Conservation (phyloP, 441 rosid genomes). For the Erysimum cheiri region DNA sequence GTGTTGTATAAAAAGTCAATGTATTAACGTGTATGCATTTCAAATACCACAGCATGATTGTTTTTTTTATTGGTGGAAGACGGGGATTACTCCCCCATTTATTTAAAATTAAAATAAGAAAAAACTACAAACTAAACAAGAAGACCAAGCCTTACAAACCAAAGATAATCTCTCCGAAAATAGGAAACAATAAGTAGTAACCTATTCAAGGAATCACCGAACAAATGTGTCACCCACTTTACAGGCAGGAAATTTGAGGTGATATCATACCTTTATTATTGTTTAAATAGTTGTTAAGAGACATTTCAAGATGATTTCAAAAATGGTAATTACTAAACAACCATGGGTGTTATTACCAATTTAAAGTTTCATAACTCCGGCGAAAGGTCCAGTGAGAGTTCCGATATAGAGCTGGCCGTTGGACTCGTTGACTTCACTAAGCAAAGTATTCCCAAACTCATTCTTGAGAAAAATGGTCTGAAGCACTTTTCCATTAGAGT, state of each 20-base stretch:
- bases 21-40: not conserved
- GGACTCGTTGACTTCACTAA: constrained; percentile 44
- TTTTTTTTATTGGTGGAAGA: too few relatives aligned
- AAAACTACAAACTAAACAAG: not conserved
- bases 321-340: too few relatives aligned
- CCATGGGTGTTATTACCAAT: constrained; percentile 25
- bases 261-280: not conserved
- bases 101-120: too few relatives aligned
- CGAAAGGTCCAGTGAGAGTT: constrained; percentile 42
- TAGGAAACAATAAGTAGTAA: not conserved
- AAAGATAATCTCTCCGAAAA: not conserved
- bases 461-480: constrained; percentile 38
- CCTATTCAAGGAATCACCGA: not conserved
- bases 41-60: not conserved
- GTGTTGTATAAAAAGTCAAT: constrained; percentile 7
- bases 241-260: constrained; percentile 2
- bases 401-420: constrained; percentile 38
- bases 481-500: constrained; percentile 39
- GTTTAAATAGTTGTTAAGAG: not conserved
- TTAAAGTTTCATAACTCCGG: constrained; percentile 38
- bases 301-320: not conserved
- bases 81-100: too few relatives aligned
- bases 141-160: not conserved
- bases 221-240: not conserved
- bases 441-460: constrained; percentile 41